These are phyloP conservation scores for Mycosphaerella sp. DNA, from an alignment of 2,329 filamentous ascomycete species.

Conservation along the genomic window DNA sequence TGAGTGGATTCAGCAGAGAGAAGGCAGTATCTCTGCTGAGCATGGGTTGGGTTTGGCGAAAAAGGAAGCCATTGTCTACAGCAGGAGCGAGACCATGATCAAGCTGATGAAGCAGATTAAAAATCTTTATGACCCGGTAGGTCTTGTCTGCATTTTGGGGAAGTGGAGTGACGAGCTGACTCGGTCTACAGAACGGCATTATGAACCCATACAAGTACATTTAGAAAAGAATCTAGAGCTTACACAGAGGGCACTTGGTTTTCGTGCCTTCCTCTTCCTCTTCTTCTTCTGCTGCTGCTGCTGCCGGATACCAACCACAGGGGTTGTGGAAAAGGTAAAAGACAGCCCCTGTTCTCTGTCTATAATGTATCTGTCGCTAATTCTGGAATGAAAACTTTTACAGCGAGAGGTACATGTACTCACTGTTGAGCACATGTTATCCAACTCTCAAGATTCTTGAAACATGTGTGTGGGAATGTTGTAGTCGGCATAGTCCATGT, in stretches of 20 bases:
- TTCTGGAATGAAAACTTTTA: background rate
- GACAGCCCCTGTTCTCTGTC: background rate
- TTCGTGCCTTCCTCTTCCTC: no score
- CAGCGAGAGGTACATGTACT: background rate
- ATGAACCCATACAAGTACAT: constrained; percentile 99
- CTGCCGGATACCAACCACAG: no score
- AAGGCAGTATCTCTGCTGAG: constrained; percentile 93
- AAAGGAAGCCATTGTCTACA: constrained; percentile 93
- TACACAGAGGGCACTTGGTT: no score
- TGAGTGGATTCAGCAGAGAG: constrained; percentile 85
- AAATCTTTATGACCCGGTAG: constrained; percentile 85
- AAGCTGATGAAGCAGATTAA: constrained; percentile 94
- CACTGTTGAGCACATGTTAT: background rate
- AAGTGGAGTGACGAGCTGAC: constrained; percentile 11
- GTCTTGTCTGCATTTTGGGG: constrained; percentile 33
- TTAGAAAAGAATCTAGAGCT: constrained; percentile 24
- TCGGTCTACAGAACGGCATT: constrained; percentile 68
- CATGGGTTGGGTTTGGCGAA: constrained; percentile 92
- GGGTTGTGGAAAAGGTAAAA: no score
- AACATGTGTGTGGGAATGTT: constrained; percentile 48
- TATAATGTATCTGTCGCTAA: background rate
- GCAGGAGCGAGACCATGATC: constrained; percentile 79
- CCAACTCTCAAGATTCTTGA: constrained; percentile 34
- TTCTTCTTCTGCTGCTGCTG: no score
- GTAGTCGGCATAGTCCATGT: constrained; percentile 47